A percentile compares a stretch with the other conserved stretches of the same genome.
phyloP scores from a whole-genome alignment of 1,284 basidiomycete genomes.

The Malassezia japonica region DNA sequence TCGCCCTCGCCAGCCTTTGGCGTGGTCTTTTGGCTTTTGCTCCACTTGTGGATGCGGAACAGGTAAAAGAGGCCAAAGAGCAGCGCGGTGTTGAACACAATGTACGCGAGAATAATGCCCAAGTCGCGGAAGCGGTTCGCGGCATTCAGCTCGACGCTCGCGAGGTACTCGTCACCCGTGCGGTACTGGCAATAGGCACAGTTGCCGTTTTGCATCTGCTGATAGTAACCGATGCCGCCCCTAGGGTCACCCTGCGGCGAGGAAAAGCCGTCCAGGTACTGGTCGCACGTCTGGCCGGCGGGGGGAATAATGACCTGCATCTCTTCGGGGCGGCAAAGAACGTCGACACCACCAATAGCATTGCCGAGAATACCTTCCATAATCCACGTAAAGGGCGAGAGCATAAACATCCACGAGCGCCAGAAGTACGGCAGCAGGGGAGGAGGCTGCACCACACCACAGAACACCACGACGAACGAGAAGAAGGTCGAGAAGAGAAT shows the following conservation, averaged over 20 bases:
- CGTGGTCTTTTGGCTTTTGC: slow-evolving; percentile 15
- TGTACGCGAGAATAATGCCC: slow-evolving; percentile 57
- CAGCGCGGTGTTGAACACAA: slow-evolving; percentile 55
- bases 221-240: slow-evolving; percentile 25
- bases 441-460: slow-evolving; percentile 41
- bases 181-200: slow-evolving; percentile 52
- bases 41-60: slow-evolving; percentile 28
- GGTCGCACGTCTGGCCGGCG: slow-evolving; percentile 22
- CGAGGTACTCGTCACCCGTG: slow-evolving; percentile 55
- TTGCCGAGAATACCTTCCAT: slow-evolving; percentile 33
- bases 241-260: neutral
- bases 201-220: slow-evolving; percentile 45
- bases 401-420: slow-evolving; percentile 25
- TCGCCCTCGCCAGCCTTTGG: neutral
- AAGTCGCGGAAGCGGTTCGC: slow-evolving; percentile 27
- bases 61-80: slow-evolving; percentile 31
- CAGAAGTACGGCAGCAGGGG: slow-evolving; percentile 29
- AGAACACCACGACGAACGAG: slow-evolving; percentile 48
- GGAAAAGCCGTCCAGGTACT: slow-evolving; percentile 26
- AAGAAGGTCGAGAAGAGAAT: slow-evolving; percentile 44
- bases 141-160: slow-evolving; percentile 19
- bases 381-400: slow-evolving; percentile 38
- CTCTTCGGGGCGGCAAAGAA: slow-evolving; percentile 28
- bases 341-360: slow-evolving; percentile 29
- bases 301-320: slow-evolving; percentile 32